These are phyloP conservation scores for Eleusine indica DNA, from an alignment of 176 grass and related monocot species.

Conservation along the genomic window DNA sequence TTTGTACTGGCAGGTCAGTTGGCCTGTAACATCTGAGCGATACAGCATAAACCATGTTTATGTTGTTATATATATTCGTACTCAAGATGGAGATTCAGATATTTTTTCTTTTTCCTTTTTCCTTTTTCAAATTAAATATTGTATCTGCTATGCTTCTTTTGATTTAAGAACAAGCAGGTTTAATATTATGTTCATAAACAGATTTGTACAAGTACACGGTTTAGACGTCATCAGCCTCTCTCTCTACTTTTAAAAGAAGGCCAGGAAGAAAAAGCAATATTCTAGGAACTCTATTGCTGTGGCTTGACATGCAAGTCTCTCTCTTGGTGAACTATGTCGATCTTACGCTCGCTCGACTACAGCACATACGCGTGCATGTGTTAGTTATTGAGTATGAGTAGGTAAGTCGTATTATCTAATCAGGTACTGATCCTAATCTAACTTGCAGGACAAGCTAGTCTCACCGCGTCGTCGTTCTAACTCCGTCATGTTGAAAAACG, in stretches of 20 bases:
- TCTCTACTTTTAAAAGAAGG: background rate
- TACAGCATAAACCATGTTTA: background rate
- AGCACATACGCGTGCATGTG: background rate
- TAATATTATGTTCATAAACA: background rate
- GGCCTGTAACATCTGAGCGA: background rate
- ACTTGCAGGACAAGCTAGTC: constrained; percentile 21
- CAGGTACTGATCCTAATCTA: constrained; percentile 12
- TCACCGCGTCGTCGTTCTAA: background rate
- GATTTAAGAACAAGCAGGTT: background rate
- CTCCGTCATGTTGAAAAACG: constrained; percentile 33
- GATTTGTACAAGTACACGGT: background rate
- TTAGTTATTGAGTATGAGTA: constrained; percentile 25
- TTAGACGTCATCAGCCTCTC: background rate
- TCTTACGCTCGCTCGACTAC: constrained; percentile 25
- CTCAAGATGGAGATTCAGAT: background rate
- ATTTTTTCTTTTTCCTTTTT: too few species aligned
- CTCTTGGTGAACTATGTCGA: constrained; percentile 20
- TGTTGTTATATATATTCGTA: background rate
- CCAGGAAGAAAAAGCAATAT: background rate
- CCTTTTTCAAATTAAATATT: background rate
- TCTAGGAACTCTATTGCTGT: background rate
- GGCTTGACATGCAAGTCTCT: constrained; percentile 41
- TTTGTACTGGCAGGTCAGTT: constrained; percentile 4
- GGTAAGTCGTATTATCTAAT: background rate
- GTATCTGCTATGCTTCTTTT: background rate